Conservation (phyloP, 2,329 filamentous ascomycete genomes). For the Atkinsonella hypoxylon region DNA sequence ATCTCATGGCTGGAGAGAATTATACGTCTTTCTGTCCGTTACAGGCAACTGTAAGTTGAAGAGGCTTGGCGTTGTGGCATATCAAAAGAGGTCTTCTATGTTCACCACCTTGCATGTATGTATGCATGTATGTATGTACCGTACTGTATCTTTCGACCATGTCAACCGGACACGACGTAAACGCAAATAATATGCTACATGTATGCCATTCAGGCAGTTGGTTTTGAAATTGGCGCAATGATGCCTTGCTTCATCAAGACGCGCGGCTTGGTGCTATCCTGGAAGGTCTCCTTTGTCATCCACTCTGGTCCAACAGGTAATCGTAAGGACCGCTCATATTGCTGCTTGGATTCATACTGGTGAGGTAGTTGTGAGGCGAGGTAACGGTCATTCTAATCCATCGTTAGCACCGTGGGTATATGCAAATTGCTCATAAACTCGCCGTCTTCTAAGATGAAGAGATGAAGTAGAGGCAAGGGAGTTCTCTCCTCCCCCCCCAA, state of each 20-base stretch:
- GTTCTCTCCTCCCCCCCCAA: too few relatives aligned
- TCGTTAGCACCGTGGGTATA: too few relatives aligned
- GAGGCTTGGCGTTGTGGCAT: neutral
- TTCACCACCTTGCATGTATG: neutral
- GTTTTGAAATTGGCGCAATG: constrained; percentile 78
- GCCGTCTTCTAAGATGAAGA: neutral
- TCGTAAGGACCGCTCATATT: constrained; percentile 82
- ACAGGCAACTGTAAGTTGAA: neutral
- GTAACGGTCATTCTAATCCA: constrained; percentile 64
- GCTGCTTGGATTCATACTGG: constrained; percentile 73
- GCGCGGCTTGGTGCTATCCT: constrained; percentile 77
- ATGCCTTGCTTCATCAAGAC: constrained; percentile 85
- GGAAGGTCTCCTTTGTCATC: constrained; percentile 92
- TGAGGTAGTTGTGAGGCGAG: constrained; percentile 75
- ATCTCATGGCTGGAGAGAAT: neutral
- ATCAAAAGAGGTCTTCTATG: neutral
- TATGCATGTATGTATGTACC: neutral
- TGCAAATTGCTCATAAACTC: too few relatives aligned
- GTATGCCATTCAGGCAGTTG: constrained; percentile 28
- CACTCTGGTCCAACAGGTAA: constrained; percentile 88
- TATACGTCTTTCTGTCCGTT: too few relatives aligned
- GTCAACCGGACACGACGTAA: neutral
- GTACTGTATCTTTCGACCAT: neutral
- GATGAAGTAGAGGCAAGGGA: too few relatives aligned
- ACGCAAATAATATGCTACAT: neutral